Evolutionary conservation across 2,329 filamentous ascomycete genomes (phyloP).

Genomic region (Helminthosporium solani): DNA sequence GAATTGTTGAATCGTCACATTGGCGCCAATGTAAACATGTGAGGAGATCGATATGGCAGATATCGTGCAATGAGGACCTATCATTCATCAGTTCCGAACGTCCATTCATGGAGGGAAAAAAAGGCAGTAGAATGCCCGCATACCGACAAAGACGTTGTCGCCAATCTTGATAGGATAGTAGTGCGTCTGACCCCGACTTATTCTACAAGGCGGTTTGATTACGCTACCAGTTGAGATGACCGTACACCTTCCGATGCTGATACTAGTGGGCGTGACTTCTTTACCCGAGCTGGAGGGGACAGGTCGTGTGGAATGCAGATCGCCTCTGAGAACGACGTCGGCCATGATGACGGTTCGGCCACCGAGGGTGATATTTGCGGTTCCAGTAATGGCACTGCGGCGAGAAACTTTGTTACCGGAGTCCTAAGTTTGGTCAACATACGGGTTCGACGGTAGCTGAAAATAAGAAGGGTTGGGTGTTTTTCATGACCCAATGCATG

Average conservation of each 20-base stretch:
- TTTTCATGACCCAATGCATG: no score
- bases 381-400: conserved; percentile 86
- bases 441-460: background rate
- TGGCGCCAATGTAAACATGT: conserved; percentile 81
- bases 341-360: conserved; percentile 93
- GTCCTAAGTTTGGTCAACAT: conserved; percentile 59
- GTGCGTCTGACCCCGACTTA: conserved; percentile 73
- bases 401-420: conserved; percentile 98
- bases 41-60: conserved; percentile 81
- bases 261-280: conserved; percentile 54
- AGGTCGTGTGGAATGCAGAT: conserved; percentile 59
- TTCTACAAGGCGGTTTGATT: conserved; percentile 77
- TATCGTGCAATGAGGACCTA: conserved; percentile 61
- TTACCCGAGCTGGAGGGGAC: conserved; percentile 35
- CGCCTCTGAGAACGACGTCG: conserved; percentile 90
- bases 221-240: conserved; percentile 78
- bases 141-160: conserved; percentile 89
- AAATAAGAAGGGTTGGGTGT: background rate
- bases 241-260: conserved; percentile 88
- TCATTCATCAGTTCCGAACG: background rate
- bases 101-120: background rate
- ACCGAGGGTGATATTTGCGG: conserved; percentile 95
- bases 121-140: no score
- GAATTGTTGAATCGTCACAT: conserved; percentile 78
- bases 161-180: conserved; percentile 91